Evolutionary conservation across 306 rosid species (phyloP), one percentile per base, ranked within the genome.

Genomic region (Medicago arabica): DNA sequence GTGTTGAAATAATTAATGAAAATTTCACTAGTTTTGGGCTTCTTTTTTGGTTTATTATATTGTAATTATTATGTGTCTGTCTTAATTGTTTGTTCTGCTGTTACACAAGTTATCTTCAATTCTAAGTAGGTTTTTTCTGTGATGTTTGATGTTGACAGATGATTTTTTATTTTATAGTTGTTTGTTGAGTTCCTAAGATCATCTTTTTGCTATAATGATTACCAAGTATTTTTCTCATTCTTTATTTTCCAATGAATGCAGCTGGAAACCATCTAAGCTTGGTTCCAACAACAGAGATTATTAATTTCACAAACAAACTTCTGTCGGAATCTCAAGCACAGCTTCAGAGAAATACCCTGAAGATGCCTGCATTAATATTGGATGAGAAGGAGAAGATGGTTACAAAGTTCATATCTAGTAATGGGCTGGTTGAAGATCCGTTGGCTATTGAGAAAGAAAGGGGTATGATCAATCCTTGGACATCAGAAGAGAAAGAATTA

Each of bases 341-440:
- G 81, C 61, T 39, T 80, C 81, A 77, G 76, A 84, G 98, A 69
- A 80, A 82, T 72, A 58, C 78, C 31, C 83, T 96, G 83, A 90
- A 89, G 87, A 96, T 96, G 99, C 99, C 99, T 11, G 87, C 96
- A 54, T 80, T 92, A 58, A 89, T 92, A 71, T 78, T 92, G 88
- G 97, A 96, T 76, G 80, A 87, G 49, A 88, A 85, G 65, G 97
- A 94, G 80, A 92, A 88, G 88, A 54, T 34, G 31, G 63, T 60
- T 17, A 85, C 89, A 0, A 90, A 89, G 85, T 96, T 96, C 59
- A 55, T 85, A 58, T 89, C 97, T 65, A 72, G 81, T 61, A 96
- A 96, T 84, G 97, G 97, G 69, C 81, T 96, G 76, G 87, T 96
- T 68, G 94, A 92, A 76, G 99, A 96, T 87, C 96, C 99, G 31